phyloP scores from a whole-genome alignment of 192 early-diverging fungal genomes.

The Coemansia sp. region DNA sequence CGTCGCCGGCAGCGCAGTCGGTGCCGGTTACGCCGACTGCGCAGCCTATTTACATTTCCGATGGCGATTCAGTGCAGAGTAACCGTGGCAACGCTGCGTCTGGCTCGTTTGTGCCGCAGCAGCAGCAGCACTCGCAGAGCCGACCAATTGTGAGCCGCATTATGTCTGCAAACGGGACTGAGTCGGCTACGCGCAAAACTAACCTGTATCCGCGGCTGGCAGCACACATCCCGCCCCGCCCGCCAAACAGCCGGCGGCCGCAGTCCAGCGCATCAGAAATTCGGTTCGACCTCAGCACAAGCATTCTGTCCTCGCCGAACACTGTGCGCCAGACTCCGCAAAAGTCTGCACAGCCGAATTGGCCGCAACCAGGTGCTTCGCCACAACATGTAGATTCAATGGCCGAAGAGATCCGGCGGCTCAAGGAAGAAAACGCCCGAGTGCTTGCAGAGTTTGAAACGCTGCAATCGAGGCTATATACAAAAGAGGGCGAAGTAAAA shows the following conservation, averaged over 20 bases:
- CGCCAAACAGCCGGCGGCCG: slow-evolving; percentile 4
- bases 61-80: slow-evolving; percentile 16
- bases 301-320: slow-evolving; percentile 6
- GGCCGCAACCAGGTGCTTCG: not conserved
- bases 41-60: slow-evolving; percentile 22
- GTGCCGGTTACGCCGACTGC: slow-evolving; percentile 38
- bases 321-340: not conserved
- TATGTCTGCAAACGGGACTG: slow-evolving; percentile 8
- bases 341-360: not conserved
- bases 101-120: slow-evolving; percentile 2
- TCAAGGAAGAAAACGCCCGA: slow-evolving; percentile 34
- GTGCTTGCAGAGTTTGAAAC: slow-evolving; percentile 25
- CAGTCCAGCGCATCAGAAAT: slow-evolving; percentile 3
- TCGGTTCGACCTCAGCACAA: slow-evolving; percentile 13
- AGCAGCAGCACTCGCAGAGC: not conserved
- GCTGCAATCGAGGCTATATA: slow-evolving; percentile 39
- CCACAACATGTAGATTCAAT: slow-evolving; percentile 2
- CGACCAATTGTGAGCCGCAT: not conserved
- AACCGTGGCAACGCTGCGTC: not conserved
- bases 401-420: slow-evolving; percentile 24
- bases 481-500: slow-evolving; percentile 50
- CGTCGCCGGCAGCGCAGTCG: slow-evolving; percentile 22
- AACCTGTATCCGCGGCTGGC: slow-evolving; percentile 43
- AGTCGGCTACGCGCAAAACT: slow-evolving; percentile 12
- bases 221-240: slow-evolving; percentile 30